phyloP scores from a whole-genome alignment of 169 alveolate species.

The Plasmodium malariae region DNA sequence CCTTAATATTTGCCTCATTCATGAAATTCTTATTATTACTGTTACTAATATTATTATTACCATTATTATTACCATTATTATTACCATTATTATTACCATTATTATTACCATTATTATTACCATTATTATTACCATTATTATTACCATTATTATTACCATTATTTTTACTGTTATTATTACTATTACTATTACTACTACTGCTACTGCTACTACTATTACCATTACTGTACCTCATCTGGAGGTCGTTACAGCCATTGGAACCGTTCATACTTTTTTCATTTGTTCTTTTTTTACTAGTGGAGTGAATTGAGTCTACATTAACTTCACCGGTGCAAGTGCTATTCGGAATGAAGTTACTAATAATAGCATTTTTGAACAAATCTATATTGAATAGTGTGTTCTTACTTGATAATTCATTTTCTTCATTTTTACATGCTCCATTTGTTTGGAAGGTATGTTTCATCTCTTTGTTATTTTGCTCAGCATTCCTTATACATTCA shows the following conservation, averaged over 20 bases:
- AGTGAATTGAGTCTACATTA: neutral
- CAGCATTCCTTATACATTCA: no score
- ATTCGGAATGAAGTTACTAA: neutral
- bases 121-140: neutral
- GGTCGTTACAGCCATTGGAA: no score
- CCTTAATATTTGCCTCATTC: neutral
- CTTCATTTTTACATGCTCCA: neutral
- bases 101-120: neutral
- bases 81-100: neutral
- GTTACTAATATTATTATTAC: neutral
- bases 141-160: neutral
- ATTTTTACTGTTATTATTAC: neutral
- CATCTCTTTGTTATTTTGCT: no score
- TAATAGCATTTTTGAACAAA: neutral
- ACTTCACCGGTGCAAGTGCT: neutral
- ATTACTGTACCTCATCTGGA: no score
- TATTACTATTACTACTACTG: neutral
- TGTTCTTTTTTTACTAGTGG: neutral
- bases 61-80: neutral
- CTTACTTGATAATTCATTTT: neutral
- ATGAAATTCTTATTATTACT: neutral
- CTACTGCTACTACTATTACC: neutral
- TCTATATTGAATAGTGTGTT: neutral
- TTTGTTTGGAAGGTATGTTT: no score
- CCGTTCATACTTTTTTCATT: neutral